phyloP scores from a whole-genome alignment of 2,329 filamentous ascomycete species.

The Hortaea sp. region DNA sequence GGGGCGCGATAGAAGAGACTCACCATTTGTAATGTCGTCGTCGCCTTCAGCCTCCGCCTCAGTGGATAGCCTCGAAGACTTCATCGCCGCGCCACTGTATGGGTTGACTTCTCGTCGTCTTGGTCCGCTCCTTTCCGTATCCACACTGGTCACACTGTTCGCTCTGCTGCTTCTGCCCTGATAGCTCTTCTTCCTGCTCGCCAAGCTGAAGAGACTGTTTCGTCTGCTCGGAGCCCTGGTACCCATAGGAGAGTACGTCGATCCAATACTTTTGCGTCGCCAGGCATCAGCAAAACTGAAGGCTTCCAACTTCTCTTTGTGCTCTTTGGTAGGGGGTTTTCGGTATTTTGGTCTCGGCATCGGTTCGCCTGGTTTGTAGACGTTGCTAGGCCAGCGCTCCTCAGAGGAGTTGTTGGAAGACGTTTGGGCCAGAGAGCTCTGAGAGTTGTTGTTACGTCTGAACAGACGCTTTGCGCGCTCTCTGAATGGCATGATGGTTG shows the following conservation, averaged over 20 bases:
- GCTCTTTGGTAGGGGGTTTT: conserved; percentile 38
- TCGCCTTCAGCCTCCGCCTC: conserved; percentile 35
- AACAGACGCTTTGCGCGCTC: conserved; percentile 37
- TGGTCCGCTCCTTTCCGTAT: conserved; percentile 8
- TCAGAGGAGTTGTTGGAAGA: conserved; percentile 16
- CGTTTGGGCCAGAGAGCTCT: conserved; percentile 14
- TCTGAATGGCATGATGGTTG: conserved; percentile 33
- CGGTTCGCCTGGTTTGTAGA: conserved; percentile 42
- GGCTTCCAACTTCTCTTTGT: conserved; percentile 40
- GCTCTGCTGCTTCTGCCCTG: conserved; percentile 1
- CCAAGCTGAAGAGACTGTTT: conserved; percentile 20
- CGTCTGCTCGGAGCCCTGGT: conserved; percentile 34
- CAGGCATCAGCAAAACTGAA: conserved; percentile 39
- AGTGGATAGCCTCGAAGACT: conserved; percentile 19
- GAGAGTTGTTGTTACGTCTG: conserved; percentile 21
- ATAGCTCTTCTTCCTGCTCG: conserved; percentile 11
- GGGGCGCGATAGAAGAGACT: background rate
- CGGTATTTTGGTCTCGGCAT: conserved; percentile 43
- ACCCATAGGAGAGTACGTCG: conserved; percentile 40
- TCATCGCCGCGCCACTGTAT: conserved; percentile 14
- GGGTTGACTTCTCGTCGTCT: conserved; percentile 6
- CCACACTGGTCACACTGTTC: conserved; percentile 3
- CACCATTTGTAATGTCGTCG: conserved; percentile 38
- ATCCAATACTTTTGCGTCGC: conserved; percentile 35
- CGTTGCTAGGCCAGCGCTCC: conserved; percentile 32